phyloP scores from a whole-genome alignment of 495 filamentous ascomycete genomes.

The Podospora didyma region DNA sequence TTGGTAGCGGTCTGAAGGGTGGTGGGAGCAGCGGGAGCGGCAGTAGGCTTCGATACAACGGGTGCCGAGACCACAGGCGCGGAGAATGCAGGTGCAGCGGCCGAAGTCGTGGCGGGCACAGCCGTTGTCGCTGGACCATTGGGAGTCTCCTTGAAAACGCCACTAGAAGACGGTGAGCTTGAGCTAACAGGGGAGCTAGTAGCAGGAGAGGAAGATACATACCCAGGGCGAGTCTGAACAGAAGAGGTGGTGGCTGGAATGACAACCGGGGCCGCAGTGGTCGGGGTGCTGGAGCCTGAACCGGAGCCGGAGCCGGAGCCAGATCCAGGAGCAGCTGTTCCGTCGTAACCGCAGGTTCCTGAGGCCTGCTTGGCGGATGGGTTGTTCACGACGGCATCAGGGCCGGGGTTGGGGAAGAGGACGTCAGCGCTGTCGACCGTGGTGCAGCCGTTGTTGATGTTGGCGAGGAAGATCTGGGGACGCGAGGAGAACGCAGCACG shows the following conservation, averaged over 20 bases:
- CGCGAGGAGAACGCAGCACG: constrained; percentile 41
- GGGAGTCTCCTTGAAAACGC: constrained; percentile 21
- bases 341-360: constrained; percentile 21
- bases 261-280: constrained; percentile 1
- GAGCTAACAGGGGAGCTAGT: background rate
- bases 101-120: background rate
- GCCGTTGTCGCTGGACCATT: background rate
- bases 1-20: constrained; percentile 18
- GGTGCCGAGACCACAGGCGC: background rate
- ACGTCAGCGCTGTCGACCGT: constrained; percentile 54
- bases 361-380: constrained; percentile 21
- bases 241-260: constrained; percentile 9
- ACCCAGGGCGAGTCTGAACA: constrained; percentile 15
- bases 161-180: constrained; percentile 11
- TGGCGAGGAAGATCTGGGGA: constrained; percentile 57
- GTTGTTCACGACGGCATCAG: constrained; percentile 45
- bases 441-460: constrained; percentile 49
- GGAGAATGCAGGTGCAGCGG: background rate
- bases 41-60: background rate
- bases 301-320: constrained; percentile 8
- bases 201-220: constrained; percentile 5
- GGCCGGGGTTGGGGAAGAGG: constrained; percentile 70
- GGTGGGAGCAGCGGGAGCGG: constrained; percentile 5
- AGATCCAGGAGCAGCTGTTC: constrained; percentile 12
- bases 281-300: background rate